phyloP scores from a whole-genome alignment of 805 yeast genomes.

The Debaryomyces tyrocola region DNA sequence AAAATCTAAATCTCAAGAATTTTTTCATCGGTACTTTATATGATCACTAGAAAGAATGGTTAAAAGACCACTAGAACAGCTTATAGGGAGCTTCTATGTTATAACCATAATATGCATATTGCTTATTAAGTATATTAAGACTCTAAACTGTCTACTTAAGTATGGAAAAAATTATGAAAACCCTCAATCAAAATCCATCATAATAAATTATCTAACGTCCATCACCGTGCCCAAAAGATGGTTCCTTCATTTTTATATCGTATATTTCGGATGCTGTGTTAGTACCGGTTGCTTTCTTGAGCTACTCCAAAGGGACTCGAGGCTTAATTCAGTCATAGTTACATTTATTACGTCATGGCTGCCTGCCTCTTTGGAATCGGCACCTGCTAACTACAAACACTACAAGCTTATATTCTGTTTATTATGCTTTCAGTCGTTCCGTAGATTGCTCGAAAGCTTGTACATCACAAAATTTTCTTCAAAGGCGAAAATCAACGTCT shows the following conservation, averaged over 20 bases:
- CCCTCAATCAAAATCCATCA: neutral
- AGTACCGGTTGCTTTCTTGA: neutral
- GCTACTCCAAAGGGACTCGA: neutral
- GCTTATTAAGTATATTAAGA: constrained; percentile 12
- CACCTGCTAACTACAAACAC: constrained; percentile 4
- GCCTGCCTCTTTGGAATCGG: neutral
- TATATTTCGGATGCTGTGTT: neutral
- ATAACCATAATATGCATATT: constrained; percentile 10
- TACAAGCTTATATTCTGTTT: constrained; percentile 21
- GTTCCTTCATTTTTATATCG: constrained; percentile 63
- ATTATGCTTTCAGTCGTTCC: constrained; percentile 47
- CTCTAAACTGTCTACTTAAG: constrained; percentile 17
- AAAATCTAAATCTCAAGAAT: too few species aligned
- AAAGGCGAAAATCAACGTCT: constrained; percentile 56
- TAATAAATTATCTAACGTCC: constrained; percentile 13
- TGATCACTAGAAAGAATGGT: neutral
- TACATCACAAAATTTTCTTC: constrained; percentile 47
- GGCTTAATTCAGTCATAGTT: constrained; percentile 6
- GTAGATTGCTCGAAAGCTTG: constrained; percentile 58
- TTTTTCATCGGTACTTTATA: too few species aligned
- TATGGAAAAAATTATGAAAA: constrained; percentile 21
- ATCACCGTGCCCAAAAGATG: constrained; percentile 60
- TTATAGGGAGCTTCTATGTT: neutral
- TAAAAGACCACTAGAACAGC: neutral
- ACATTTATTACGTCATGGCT: constrained; percentile 1